phyloP scores from a whole-genome alignment of 768 basidiomycete species.

The Hygrophorus russula region DNA sequence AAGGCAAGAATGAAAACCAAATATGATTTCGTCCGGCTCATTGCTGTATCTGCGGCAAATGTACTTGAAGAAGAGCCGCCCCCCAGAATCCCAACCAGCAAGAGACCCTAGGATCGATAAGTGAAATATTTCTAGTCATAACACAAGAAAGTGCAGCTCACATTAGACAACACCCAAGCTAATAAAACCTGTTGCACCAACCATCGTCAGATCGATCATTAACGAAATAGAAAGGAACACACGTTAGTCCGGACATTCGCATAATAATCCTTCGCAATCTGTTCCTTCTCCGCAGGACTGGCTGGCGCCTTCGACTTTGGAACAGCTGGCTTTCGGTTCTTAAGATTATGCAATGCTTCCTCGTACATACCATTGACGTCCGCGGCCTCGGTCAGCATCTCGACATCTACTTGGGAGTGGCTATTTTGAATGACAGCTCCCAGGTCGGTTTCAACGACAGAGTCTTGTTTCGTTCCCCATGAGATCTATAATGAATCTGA shows the following conservation, averaged over 20 bases:
- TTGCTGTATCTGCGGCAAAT: slow-evolving; percentile 36
- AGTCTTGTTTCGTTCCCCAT: slow-evolving; percentile 95
- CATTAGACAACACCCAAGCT: slow-evolving; percentile 79
- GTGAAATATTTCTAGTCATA: not conserved
- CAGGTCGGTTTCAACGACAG: slow-evolving; percentile 60
- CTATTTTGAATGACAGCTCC: slow-evolving; percentile 77
- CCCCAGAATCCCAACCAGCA: slow-evolving; percentile 59
- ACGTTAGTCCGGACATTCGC: slow-evolving; percentile 80
- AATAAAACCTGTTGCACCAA: slow-evolving; percentile 43
- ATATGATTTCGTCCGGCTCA: slow-evolving; percentile 60
- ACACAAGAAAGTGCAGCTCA: slow-evolving; percentile 19
- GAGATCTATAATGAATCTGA: slow-evolving; percentile 45
- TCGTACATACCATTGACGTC: slow-evolving; percentile 80
- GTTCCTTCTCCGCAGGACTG: slow-evolving; percentile 53
- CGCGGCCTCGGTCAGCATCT: slow-evolving; percentile 70
- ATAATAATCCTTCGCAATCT: slow-evolving; percentile 76
- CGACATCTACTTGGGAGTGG: slow-evolving; percentile 76
- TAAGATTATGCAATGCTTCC: slow-evolving; percentile 69
- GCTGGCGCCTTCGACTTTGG: slow-evolving; percentile 18
- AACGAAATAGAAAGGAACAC: slow-evolving; percentile 1
- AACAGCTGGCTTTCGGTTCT: slow-evolving; percentile 33
- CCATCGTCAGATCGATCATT: not conserved
- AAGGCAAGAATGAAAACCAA: slow-evolving; percentile 73
- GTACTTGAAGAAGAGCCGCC: slow-evolving; percentile 46
- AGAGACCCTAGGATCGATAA: slow-evolving; percentile 18